Percentiles rank a stretch among this genome's conserved stretches.
Conservation (phyloP, 805 yeast species). For the Cyberlindnera bimundalis region DNA sequence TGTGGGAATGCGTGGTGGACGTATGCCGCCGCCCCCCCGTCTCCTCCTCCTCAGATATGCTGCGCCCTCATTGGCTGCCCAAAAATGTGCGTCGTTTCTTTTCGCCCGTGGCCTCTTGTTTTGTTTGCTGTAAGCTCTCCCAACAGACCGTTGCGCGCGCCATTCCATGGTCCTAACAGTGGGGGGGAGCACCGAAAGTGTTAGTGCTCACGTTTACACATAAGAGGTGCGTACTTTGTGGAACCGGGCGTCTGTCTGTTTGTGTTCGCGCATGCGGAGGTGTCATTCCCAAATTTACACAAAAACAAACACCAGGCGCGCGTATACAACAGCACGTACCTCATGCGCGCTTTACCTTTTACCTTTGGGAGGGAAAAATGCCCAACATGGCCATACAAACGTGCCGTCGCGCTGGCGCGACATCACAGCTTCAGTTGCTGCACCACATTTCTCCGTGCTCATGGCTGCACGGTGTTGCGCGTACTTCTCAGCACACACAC, state of each 20-base stretch:
- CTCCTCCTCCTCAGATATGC: not conserved
- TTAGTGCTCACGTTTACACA: constrained; percentile 1
- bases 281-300: constrained; percentile 4
- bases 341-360: too few relatives aligned
- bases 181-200: too few relatives aligned
- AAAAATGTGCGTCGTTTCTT: not conserved
- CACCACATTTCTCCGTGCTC: constrained; percentile 5
- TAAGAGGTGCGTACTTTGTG: not conserved
- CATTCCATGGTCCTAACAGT: too few relatives aligned
- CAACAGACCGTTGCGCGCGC: not conserved
- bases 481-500: constrained; percentile 2
- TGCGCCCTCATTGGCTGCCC: constrained; percentile 1
- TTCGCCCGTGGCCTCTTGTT: not conserved
- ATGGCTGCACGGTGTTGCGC: not conserved
- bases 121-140: not conserved
- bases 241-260: too few relatives aligned
- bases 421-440: constrained; percentile 6
- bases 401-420: not conserved
- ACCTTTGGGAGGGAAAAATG: not conserved
- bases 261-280: too few relatives aligned
- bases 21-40: too few relatives aligned
- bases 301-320: not conserved
- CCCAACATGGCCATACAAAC: constrained; percentile 9
- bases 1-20: too few relatives aligned
- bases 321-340: constrained; percentile 1